phyloP scores from a whole-genome alignment of 805 yeast species.

The Trichomonascus vanleenenianus region DNA sequence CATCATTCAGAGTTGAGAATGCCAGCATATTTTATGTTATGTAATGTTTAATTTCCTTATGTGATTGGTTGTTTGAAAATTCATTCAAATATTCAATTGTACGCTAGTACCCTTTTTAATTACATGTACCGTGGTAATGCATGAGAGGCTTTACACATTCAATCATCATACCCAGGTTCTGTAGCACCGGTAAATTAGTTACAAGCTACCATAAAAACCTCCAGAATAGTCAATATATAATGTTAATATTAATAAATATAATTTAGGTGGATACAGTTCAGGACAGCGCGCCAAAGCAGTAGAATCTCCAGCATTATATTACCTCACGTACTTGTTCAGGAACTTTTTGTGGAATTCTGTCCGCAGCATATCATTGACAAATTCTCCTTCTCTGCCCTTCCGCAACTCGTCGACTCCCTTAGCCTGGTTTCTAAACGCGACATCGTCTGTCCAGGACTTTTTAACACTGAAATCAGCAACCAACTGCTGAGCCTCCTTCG shows the following conservation, averaged over 20 bases:
- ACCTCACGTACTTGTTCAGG: conserved; percentile 28
- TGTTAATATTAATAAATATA: too few relatives aligned
- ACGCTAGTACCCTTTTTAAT: too few relatives aligned
- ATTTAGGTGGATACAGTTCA: too few relatives aligned
- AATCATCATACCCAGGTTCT: too few relatives aligned
- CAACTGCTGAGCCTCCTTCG: conserved; percentile 17
- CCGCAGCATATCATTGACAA: conserved; percentile 30
- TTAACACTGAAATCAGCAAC: conserved; percentile 23
- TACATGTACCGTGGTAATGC: too few relatives aligned
- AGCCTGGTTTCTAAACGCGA: conserved; percentile 30
- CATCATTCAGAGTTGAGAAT: too few relatives aligned
- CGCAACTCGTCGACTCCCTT: conserved; percentile 18
- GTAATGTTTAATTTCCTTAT: neutral
- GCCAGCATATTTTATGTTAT: neutral
- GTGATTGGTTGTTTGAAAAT: neutral
- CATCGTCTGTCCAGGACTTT: conserved; percentile 29
- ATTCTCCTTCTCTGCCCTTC: conserved; percentile 11
- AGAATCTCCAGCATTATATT: neutral
- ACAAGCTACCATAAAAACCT: too few relatives aligned
- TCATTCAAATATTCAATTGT: too few relatives aligned
- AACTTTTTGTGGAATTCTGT: conserved; percentile 32
- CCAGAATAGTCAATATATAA: too few relatives aligned
- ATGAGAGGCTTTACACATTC: too few relatives aligned
- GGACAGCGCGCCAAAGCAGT: too few relatives aligned
- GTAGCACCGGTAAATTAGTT: too few relatives aligned